phyloP scores from a whole-genome alignment of 1,284 basidiomycete species.

The Pholiota adiposa region DNA sequence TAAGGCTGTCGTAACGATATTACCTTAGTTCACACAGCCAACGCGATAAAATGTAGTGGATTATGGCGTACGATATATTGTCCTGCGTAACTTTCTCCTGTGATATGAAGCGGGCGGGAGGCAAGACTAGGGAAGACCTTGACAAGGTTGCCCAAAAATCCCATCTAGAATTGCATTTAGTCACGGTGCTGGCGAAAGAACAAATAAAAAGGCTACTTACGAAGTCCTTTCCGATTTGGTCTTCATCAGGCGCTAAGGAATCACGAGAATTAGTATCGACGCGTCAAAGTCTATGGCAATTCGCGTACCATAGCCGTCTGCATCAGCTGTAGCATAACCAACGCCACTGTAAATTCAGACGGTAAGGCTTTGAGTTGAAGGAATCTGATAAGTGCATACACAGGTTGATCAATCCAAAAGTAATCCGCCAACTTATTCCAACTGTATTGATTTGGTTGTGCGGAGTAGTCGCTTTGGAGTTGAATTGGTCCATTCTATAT shows the following conservation, averaged over 20 bases:
- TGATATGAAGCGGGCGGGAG: slow-evolving; percentile 61
- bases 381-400: slow-evolving; percentile 38
- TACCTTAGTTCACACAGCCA: not conserved
- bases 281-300: slow-evolving; percentile 10
- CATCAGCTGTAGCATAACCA: slow-evolving; percentile 70
- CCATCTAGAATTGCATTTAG: slow-evolving; percentile 46
- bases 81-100: slow-evolving; percentile 73
- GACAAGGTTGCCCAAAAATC: slow-evolving; percentile 68
- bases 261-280: slow-evolving; percentile 2
- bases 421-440: slow-evolving; percentile 68
- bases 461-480: slow-evolving; percentile 51
- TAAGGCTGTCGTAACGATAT: slow-evolving; percentile 52
- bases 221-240: slow-evolving; percentile 72
- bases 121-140: slow-evolving; percentile 68
- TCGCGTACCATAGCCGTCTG: slow-evolving; percentile 55
- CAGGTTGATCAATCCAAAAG: slow-evolving; percentile 77
- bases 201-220: slow-evolving; percentile 42
- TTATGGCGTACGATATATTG: slow-evolving; percentile 55
- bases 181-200: not conserved
- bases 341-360: slow-evolving; percentile 46
- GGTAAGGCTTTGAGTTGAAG: slow-evolving; percentile 10
- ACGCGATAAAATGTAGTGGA: not conserved
- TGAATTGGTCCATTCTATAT: slow-evolving; percentile 67
- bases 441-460: slow-evolving; percentile 54
- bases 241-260: slow-evolving; percentile 70